Percentiles rank a stretch among this genome's conserved stretches.
phyloP scores from a whole-genome alignment of 345 rosid genomes.

The Murraya paniculata region DNA sequence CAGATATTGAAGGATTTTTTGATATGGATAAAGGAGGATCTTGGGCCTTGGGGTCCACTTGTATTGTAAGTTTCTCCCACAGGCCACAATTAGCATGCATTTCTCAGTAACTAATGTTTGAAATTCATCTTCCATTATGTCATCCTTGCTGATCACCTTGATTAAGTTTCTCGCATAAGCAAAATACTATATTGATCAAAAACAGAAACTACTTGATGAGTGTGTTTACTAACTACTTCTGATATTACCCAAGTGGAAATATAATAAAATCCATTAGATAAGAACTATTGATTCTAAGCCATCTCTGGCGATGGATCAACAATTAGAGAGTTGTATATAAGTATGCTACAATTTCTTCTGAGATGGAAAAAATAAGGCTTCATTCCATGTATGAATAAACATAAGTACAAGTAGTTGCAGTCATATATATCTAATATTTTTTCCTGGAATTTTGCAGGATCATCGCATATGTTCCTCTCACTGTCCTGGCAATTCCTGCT shows the following conservation, averaged over 20 bases:
- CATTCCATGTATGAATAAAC: no score
- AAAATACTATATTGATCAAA: no score
- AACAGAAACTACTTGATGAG: no score
- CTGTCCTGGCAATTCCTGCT: conserved; percentile 52
- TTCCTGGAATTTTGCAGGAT: conserved; percentile 28
- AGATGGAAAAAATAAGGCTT: no score
- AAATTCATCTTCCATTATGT: not conserved
- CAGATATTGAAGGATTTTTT: conserved; percentile 48
- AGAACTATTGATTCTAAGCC: no score
- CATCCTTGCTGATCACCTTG: not conserved
- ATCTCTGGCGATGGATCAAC: no score
- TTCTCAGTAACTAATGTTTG: not conserved
- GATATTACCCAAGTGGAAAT: not conserved
- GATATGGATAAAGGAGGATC: conserved; percentile 57
- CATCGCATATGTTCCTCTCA: conserved; percentile 47
- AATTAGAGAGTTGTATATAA: no score
- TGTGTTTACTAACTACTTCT: not conserved
- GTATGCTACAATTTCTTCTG: no score
- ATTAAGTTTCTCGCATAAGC: not conserved
- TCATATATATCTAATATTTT: not conserved
- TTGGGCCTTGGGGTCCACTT: conserved; percentile 57
- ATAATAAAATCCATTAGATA: no score
- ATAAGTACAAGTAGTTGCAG: not conserved
- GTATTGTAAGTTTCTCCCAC: conserved; percentile 40
- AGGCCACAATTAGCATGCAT: not conserved